Conservation (phyloP, 1,139 yeast genomes). For the Ogataea hybrid region DNA sequence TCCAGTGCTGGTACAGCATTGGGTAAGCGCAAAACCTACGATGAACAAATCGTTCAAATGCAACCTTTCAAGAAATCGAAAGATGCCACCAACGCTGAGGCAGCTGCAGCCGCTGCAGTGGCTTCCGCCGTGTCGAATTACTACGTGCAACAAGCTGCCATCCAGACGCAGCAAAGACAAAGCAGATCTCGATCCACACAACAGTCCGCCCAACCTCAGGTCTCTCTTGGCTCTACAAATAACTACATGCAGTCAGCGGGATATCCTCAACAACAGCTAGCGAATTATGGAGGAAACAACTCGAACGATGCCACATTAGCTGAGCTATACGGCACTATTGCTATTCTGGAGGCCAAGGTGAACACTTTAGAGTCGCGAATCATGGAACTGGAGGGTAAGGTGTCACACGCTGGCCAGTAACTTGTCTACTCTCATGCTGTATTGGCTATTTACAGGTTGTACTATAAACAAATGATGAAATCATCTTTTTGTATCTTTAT, state of each 20-base stretch:
- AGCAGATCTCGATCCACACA: slow-evolving; percentile 18
- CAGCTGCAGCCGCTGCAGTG: slow-evolving; percentile 19
- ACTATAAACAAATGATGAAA: slow-evolving; percentile 7
- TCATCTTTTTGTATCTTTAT: not conserved
- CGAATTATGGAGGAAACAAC: slow-evolving; percentile 9
- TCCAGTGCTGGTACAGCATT: slow-evolving; percentile 4
- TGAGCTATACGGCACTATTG: slow-evolving; percentile 19
- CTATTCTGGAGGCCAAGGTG: slow-evolving; percentile 21
- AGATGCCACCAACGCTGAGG: slow-evolving; percentile 16
- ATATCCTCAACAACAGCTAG: slow-evolving; percentile 13
- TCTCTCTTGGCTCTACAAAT: slow-evolving; percentile 7
- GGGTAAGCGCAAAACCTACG: slow-evolving; percentile 13
- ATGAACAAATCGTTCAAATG: slow-evolving; percentile 6
- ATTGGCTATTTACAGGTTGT: not conserved
- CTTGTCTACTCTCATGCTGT: not conserved
- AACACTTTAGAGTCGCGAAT: slow-evolving; percentile 18
- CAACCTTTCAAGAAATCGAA: slow-evolving; percentile 11
- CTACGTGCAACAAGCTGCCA: slow-evolving; percentile 17
- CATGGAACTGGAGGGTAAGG: slow-evolving; percentile 16
- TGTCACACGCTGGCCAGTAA: slow-evolving; percentile 8
- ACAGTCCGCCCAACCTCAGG: slow-evolving; percentile 13
- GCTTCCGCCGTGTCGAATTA: slow-evolving; percentile 19
- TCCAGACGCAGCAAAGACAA: slow-evolving; percentile 19
- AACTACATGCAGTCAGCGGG: slow-evolving; percentile 11
- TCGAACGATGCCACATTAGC: slow-evolving; percentile 14